A percentile compares a stretch with the other conserved stretches of the same genome.
Evolutionary conservation across 2,329 filamentous ascomycete genomes (phyloP).

Genomic region (Epichloe aotearoae): DNA sequence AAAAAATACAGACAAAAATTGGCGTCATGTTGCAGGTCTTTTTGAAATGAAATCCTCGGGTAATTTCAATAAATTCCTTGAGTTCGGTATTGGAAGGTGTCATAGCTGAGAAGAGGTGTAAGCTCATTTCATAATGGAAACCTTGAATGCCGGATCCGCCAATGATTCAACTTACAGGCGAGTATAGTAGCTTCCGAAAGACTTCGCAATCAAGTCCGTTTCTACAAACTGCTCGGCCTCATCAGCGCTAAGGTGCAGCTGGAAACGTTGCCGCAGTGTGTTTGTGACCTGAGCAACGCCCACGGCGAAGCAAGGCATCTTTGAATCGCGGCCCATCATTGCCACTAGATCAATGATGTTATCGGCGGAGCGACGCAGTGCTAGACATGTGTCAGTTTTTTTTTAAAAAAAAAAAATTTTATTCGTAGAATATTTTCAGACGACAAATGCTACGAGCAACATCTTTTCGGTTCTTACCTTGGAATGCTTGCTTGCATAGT

Average conservation of each 20-base stretch:
- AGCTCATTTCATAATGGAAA: neutral
- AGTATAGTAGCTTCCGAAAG: slow-evolving; percentile 76
- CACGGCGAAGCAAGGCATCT: slow-evolving; percentile 72
- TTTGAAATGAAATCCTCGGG: neutral
- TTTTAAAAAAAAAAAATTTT: too few relatives aligned
- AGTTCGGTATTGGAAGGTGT: slow-evolving; percentile 78
- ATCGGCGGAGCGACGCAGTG: slow-evolving; percentile 64
- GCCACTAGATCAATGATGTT: slow-evolving; percentile 70
- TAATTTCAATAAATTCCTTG: slow-evolving; percentile 63
- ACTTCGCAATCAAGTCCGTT: slow-evolving; percentile 65
- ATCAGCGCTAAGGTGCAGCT: slow-evolving; percentile 69
- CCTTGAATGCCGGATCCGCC: neutral
- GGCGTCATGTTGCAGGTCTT: neutral
- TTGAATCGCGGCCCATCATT: slow-evolving; percentile 72
- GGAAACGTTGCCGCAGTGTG: slow-evolving; percentile 60
- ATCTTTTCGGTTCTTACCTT: slow-evolving; percentile 35
- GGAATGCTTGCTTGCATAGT: slow-evolving; percentile 72
- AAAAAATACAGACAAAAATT: too few relatives aligned
- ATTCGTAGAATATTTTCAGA: too few relatives aligned
- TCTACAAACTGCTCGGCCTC: slow-evolving; percentile 75
- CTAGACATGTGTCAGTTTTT: slow-evolving; percentile 24
- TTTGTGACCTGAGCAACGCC: slow-evolving; percentile 59
- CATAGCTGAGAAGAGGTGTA: slow-evolving; percentile 42
- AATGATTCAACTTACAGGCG: slow-evolving; percentile 48
- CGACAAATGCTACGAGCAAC: too few relatives aligned